Conservation (phyloP, 768 basidiomycete genomes). For the Hygrophoropsis aurantiaca region DNA sequence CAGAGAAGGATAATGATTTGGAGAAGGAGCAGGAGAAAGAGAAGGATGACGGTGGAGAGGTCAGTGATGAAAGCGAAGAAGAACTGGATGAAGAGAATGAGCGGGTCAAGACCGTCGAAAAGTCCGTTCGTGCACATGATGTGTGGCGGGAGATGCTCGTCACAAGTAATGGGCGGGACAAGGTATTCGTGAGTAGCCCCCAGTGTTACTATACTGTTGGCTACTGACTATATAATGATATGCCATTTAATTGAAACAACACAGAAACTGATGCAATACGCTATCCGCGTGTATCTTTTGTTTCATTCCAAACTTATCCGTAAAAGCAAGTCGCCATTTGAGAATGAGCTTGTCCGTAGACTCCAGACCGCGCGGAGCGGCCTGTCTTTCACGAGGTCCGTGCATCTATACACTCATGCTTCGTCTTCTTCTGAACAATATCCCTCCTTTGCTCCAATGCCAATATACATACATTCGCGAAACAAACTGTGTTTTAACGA, state of each 20-base stretch:
- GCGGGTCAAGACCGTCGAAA: conserved; percentile 40
- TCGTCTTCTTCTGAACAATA: too few relatives aligned
- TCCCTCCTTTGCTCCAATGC: too few relatives aligned
- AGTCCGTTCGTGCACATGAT: conserved; percentile 57
- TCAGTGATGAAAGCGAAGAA: conserved; percentile 39
- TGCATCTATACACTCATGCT: too few relatives aligned
- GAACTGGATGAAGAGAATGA: conserved; percentile 54
- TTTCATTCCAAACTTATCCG: conserved; percentile 63
- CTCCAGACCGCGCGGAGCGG: conserved; percentile 55
- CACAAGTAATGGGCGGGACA: conserved; percentile 80
- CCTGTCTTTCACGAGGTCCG: conserved; percentile 73
- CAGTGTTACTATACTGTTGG: not conserved
- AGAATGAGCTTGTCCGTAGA: conserved; percentile 55
- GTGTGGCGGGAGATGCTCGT: conserved; percentile 80
- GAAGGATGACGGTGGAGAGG: conserved; percentile 30
- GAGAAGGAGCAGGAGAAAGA: conserved; percentile 11
- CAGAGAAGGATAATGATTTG: too few relatives aligned
- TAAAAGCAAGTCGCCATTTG: conserved; percentile 45
- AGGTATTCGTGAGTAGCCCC: conserved; percentile 67
- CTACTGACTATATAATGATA: not conserved
- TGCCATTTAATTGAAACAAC: conserved; percentile 6
- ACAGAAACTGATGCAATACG: conserved; percentile 84
- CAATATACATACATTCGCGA: too few relatives aligned
- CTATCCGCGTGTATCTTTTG: conserved; percentile 69
- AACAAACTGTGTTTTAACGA: too few relatives aligned